Base-by-base conservation (phyloP, 768 basidiomycete genomes). In the Daedaleopsis sinensis region DNA sequence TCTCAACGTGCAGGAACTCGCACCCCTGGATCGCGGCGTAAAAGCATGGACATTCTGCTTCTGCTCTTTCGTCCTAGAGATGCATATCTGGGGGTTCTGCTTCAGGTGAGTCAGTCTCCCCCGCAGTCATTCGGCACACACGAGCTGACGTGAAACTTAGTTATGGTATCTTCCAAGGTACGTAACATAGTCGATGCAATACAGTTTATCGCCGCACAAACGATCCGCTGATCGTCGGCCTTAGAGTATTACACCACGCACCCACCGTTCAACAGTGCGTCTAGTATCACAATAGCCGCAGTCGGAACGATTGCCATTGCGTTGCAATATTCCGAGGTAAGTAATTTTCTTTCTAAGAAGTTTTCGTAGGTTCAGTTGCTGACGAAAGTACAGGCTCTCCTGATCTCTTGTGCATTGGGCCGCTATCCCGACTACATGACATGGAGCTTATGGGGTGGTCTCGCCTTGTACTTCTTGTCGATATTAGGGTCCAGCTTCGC, bases 141-240 rank as follows among this genome's bases (percentile, higher is more conserved):
- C 9, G 12, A 13, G 5, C 9, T 7, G 24, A 5, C 11, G 3
- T 52, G 19, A 32, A 32, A 3, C 3, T 32, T 52, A 68, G 68
- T 59, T 68, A 65, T 27, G 68, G 68, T 53, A 68, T 68, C 38
- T 68, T 68, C 47, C 68, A 68, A 67, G 65, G 68, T 65, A 55
- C 0, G 18, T 35, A 21, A 13, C 47, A 24, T 24, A 7, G 27
- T 32, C 27, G 27, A 24, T 49, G 19, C 13, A 13, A 16, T 24
- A 12, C 39, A 42, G 5, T 19, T 16, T 21, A 36, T 21, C 47
- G 23, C 10, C 21, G 16, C 21, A 4, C 43, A 42, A 11, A 19
- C 5, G 19, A 21, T 23, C 35, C 16, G 43, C 42, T 38, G 18
- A 64, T 13, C 10, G 37, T 23, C 58, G 6, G 13, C 4, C 23